Percentiles rank a stretch among this genome's conserved stretches.
Evolutionary conservation across 2,329 filamentous ascomycete genomes (phyloP).

Genomic region (Metarhizium robertsii): DNA sequence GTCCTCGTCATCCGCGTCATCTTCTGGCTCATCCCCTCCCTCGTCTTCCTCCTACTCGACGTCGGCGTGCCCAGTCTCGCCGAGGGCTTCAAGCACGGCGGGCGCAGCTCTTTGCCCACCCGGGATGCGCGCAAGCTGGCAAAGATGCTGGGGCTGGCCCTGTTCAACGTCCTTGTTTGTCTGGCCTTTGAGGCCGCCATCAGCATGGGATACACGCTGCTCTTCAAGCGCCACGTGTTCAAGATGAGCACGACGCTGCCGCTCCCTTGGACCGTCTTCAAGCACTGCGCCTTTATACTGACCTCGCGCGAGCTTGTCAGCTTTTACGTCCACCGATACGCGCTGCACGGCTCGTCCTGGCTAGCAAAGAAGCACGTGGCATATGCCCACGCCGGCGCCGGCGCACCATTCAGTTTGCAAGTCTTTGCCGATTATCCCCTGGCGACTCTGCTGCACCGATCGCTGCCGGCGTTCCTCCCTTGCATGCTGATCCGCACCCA

Average conservation of each 20-base stretch:
- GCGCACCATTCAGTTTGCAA: conserved; percentile 52
- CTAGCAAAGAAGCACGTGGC: conserved; percentile 32
- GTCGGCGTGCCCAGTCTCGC: conserved; percentile 58
- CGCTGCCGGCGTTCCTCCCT: conserved; percentile 57
- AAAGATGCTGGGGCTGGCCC: conserved; percentile 29
- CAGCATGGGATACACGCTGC: conserved; percentile 24
- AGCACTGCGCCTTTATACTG: conserved; percentile 36
- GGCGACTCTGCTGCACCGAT: conserved; percentile 51
- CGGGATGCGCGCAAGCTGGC: conserved; percentile 26
- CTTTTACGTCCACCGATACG: conserved; percentile 65
- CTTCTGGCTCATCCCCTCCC: conserved; percentile 65
- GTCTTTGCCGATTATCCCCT: conserved; percentile 61
- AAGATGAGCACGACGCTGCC: conserved; percentile 38
- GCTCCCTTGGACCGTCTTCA: conserved; percentile 42
- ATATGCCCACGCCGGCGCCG: conserved; percentile 42
- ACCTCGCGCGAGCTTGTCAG: conserved; percentile 47
- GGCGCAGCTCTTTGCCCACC: conserved; percentile 37
- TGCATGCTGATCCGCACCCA: conserved; percentile 58
- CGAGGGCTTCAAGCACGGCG: conserved; percentile 59
- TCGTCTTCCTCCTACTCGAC: conserved; percentile 67
- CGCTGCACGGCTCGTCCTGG: conserved; percentile 47
- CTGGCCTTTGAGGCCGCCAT: conserved; percentile 33
- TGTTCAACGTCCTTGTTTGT: conserved; percentile 36
- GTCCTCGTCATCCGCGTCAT: conserved; percentile 57
- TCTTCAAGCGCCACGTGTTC: conserved; percentile 33